Evolutionary conservation across 2,329 filamentous ascomycete genomes (phyloP).

Genomic region (Verticillium nubilum): DNA sequence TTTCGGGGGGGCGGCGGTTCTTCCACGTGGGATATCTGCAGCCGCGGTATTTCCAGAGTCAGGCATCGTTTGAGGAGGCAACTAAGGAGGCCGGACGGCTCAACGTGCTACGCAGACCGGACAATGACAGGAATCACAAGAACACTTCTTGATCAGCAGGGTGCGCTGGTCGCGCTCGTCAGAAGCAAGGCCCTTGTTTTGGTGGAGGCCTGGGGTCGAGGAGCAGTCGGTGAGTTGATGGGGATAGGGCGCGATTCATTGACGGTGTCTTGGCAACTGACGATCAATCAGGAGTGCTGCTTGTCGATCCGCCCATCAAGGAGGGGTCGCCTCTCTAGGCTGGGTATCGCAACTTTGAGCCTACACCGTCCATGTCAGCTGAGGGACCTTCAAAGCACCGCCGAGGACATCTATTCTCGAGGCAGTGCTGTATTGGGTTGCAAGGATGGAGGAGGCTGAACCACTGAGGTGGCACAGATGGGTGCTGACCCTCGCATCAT

Average conservation of each 20-base stretch:
- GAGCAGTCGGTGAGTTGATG: not conserved
- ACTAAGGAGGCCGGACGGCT: constrained; percentile 10
- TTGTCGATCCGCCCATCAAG: constrained; percentile 11
- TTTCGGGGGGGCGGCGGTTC: constrained; percentile 15
- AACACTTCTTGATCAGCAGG: constrained; percentile 15
- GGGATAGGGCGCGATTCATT: not conserved
- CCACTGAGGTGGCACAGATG: not conserved
- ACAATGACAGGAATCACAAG: constrained; percentile 17
- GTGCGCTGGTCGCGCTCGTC: constrained; percentile 14
- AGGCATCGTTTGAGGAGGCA: constrained; percentile 3
- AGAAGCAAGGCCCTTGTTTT: constrained; percentile 19
- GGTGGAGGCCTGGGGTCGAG: constrained; percentile 7
- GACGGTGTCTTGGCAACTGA: not conserved
- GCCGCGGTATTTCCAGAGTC: constrained; percentile 16
- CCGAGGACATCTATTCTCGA: constrained; percentile 12
- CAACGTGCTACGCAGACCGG: constrained; percentile 17
- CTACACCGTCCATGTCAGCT: constrained; percentile 3
- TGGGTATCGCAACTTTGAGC: constrained; percentile 15
- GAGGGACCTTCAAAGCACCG: not conserved
- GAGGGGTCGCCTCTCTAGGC: constrained; percentile 16
- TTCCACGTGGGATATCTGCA: constrained; percentile 18
- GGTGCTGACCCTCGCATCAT: constrained; percentile 4
- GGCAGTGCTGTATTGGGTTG: constrained; percentile 18
- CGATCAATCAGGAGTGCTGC: constrained; percentile 1
- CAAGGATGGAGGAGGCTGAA: not conserved